phyloP scores from a whole-genome alignment of 257 asterid genomes.

The Sherardia arvensis region DNA sequence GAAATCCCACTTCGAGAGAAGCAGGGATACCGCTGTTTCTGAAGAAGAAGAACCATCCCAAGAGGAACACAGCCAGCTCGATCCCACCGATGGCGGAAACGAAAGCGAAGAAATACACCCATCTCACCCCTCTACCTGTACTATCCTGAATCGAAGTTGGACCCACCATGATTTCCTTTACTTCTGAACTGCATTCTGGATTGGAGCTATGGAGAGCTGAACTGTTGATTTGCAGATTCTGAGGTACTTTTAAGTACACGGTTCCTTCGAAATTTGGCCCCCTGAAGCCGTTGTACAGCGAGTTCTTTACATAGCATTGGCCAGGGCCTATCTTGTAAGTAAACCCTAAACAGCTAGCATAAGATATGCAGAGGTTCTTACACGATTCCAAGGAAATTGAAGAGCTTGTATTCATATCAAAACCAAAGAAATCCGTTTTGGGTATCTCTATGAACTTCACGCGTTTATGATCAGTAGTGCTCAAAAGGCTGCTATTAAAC shows the following conservation, averaged over 20 bases:
- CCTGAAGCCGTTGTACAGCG: slow-evolving; percentile 41
- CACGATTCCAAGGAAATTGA: slow-evolving; percentile 35
- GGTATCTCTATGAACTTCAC: slow-evolving; percentile 47
- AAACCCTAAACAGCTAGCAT: slow-evolving; percentile 41
- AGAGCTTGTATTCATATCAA: slow-evolving; percentile 28
- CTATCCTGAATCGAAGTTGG: slow-evolving; percentile 14
- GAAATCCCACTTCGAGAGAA: slow-evolving; percentile 19
- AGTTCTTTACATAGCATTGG: slow-evolving; percentile 37
- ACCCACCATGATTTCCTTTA: slow-evolving; percentile 4
- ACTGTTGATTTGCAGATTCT: slow-evolving; percentile 11
- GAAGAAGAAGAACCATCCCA: slow-evolving; percentile 30
- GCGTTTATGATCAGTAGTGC: slow-evolving; percentile 10
- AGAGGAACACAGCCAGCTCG: slow-evolving; percentile 13
- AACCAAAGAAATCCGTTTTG: slow-evolving; percentile 53
- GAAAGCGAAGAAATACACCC: slow-evolving; percentile 27
- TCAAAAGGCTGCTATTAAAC: slow-evolving; percentile 21
- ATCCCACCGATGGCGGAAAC: slow-evolving; percentile 16
- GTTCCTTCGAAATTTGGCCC: slow-evolving; percentile 43
- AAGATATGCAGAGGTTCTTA: slow-evolving; percentile 20
- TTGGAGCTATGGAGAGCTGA: slow-evolving; percentile 20
- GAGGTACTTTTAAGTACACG: slow-evolving; percentile 43
- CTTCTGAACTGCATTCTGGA: slow-evolving; percentile 7
- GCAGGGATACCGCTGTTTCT: slow-evolving; percentile 18
- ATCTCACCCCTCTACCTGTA: slow-evolving; percentile 9
- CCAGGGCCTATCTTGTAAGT: slow-evolving; percentile 47